Conservation (phyloP, 495 filamentous ascomycete genomes). For the Neurospora sp. region DNA sequence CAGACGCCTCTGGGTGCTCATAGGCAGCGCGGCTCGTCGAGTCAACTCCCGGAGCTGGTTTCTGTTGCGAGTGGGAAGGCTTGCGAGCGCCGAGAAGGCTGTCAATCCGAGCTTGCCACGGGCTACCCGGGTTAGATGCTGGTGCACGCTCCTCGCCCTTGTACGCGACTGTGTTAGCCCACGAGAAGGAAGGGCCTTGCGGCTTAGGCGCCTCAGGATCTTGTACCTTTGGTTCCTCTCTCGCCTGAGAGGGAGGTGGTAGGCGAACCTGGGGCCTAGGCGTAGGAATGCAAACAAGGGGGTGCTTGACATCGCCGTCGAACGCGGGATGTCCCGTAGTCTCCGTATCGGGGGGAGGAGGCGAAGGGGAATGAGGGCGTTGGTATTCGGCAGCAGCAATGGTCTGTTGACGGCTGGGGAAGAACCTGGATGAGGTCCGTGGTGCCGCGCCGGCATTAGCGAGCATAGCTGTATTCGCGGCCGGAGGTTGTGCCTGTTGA, state of each 20-base stretch:
- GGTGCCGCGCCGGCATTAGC: background rate
- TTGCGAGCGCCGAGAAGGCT: slow-evolving; percentile 54
- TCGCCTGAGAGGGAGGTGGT: slow-evolving; percentile 39
- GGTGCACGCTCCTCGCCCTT: slow-evolving; percentile 10
- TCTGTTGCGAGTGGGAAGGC: slow-evolving; percentile 40
- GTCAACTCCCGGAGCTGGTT: slow-evolving; percentile 39
- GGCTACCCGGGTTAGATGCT: slow-evolving; percentile 6
- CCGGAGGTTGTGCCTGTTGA: slow-evolving; percentile 5
- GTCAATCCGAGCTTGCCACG: slow-evolving; percentile 71
- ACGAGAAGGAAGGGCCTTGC: slow-evolving; percentile 14
- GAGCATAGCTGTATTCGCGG: background rate
- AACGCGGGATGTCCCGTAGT: slow-evolving; percentile 55
- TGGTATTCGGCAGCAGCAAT: slow-evolving; percentile 7
- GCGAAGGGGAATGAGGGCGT: slow-evolving; percentile 46
- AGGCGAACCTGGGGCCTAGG: slow-evolving; percentile 62
- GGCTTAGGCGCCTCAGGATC: slow-evolving; percentile 4
- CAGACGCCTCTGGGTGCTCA: slow-evolving; percentile 43
- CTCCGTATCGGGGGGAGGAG: slow-evolving; percentile 62
- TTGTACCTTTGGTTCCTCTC: slow-evolving; percentile 15
- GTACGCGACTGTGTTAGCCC: slow-evolving; percentile 16
- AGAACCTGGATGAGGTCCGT: slow-evolving; percentile 43
- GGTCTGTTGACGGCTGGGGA: slow-evolving; percentile 35
- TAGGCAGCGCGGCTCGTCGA: slow-evolving; percentile 52
- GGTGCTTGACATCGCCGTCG: slow-evolving; percentile 51
- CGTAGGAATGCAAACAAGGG: slow-evolving; percentile 58